A percentile compares a stretch with the other conserved stretches of the same genome.
Conservation (phyloP, 1,139 yeast species). For the Yamadazyma aaseri region DNA sequence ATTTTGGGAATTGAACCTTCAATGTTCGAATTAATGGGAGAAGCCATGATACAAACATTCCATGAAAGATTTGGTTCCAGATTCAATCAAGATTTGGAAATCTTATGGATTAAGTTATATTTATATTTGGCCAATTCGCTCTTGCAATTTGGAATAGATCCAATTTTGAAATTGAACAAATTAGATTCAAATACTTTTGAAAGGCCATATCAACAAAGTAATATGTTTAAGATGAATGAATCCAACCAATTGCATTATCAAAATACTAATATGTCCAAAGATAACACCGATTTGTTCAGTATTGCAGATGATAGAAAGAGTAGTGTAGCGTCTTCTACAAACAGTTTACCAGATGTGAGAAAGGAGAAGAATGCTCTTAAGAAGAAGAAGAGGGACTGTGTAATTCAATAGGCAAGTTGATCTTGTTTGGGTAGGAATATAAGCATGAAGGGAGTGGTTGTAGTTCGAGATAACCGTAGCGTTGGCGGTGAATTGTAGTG, state of each 20-base stretch:
- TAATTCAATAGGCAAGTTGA: constrained; percentile 12
- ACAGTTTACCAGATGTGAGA: constrained; percentile 7
- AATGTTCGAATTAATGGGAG: constrained; percentile 77
- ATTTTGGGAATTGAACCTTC: constrained; percentile 72
- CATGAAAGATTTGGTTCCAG: constrained; percentile 58
- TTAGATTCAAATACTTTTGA: constrained; percentile 3
- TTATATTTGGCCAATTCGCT: constrained; percentile 64
- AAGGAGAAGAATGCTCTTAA: constrained; percentile 18
- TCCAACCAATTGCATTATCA: constrained; percentile 5
- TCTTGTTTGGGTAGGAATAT: too few species aligned
- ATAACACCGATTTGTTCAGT: constrained; percentile 12
- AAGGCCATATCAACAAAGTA: neutral
- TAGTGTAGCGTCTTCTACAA: constrained; percentile 8
- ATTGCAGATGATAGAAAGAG: constrained; percentile 12
- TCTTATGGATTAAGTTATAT: constrained; percentile 72
- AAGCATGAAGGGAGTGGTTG: too few species aligned
- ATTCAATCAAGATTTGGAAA: constrained; percentile 52
- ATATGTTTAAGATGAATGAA: constrained; percentile 13
- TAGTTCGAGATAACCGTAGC: too few species aligned
- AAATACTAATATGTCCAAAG: constrained; percentile 1
- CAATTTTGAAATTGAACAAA: constrained; percentile 32
- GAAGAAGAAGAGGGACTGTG: constrained; percentile 38
- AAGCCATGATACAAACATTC: constrained; percentile 71
- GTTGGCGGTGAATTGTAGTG: too few species aligned
- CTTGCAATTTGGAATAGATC: constrained; percentile 66